phyloP scores from a whole-genome alignment of 169 alveolate genomes.

The Cytauxzoon felis region DNA sequence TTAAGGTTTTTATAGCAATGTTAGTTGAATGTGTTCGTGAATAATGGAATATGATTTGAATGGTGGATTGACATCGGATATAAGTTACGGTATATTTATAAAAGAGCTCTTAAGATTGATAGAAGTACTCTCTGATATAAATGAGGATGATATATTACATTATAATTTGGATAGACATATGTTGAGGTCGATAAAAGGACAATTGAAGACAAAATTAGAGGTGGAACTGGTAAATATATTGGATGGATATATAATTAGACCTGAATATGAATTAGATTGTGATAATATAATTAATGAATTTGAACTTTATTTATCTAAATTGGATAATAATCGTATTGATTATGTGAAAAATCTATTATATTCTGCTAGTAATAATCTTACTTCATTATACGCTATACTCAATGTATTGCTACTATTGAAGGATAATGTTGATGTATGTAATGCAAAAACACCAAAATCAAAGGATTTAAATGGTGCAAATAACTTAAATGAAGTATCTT shows the following conservation, averaged over 20 bases:
- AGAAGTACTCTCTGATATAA: conserved; percentile 24
- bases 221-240: conserved; percentile 2
- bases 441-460: no score
- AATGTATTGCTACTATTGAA: not conserved
- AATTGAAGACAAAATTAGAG: conserved; percentile 1
- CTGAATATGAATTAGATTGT: not conserved
- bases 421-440: conserved; percentile 4
- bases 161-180: conserved; percentile 20
- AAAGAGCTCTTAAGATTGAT: conserved; percentile 29
- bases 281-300: not conserved
- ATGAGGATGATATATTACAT: conserved; percentile 18
- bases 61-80: no score
- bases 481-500: no score
- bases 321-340: not conserved
- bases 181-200: not conserved
- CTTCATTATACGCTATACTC: not conserved
- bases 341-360: not conserved
- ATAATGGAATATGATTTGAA: no score
- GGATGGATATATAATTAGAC: not conserved
- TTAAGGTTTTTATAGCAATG: no score
- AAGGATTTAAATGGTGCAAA: no score
- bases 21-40: no score
- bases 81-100: conserved; percentile 2
- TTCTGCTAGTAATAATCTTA: not conserved
- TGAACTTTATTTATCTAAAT: not conserved